Evolutionary conservation across 2,329 filamentous ascomycete species (phyloP), one percentile per base, ranked within the genome.

Genomic region (Fusarium equiseti): DNA sequence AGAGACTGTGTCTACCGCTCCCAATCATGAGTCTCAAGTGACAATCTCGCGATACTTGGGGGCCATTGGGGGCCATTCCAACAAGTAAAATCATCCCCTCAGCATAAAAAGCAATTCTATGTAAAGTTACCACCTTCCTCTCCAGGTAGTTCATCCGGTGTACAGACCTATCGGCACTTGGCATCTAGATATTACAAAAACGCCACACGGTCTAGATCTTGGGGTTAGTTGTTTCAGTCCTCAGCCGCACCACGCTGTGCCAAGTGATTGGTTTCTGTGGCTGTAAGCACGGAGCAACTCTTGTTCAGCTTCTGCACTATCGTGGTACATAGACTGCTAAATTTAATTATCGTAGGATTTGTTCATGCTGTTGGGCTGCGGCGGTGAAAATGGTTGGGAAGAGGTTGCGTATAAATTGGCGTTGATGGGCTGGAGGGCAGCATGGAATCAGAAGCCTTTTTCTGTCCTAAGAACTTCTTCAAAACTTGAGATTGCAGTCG

Each of bases 271-370:
- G 32, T 13, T 27, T 20, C 6, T 18, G 31, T 31, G 45, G 3
- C 10, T 27, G 44, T 56, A 56, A 61, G 44, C 58, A 38, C 58
- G 58, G 58, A 16, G 35, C 9, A 56, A 56, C 35, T 61, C 27
- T 50, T 6, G 6, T 22, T 46, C n/a, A 53, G 29, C 43, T 49
- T 49, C 18, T 44, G 18, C 11, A 27, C 18, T 27, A 4, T 27
- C 4, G 26, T 10, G 8, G 7, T 46, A 46, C 44, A 20, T 4
- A 3, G 26, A 13, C 44, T 27, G 8, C 26, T 46, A n/a, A 27
- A 29, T 20, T 29, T 46, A 27, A 50, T 35, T 38, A 38, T 8
- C 13, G 11, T 22, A 15, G 15, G 5, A 18, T 12, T 27, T 11
- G 13, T 26, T 31, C 3, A 31, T 49, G 31, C 18, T 26, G 18